Evolutionary conservation across 2,329 filamentous ascomycete genomes (phyloP).

Genomic region (Exserohilum rostratum): DNA sequence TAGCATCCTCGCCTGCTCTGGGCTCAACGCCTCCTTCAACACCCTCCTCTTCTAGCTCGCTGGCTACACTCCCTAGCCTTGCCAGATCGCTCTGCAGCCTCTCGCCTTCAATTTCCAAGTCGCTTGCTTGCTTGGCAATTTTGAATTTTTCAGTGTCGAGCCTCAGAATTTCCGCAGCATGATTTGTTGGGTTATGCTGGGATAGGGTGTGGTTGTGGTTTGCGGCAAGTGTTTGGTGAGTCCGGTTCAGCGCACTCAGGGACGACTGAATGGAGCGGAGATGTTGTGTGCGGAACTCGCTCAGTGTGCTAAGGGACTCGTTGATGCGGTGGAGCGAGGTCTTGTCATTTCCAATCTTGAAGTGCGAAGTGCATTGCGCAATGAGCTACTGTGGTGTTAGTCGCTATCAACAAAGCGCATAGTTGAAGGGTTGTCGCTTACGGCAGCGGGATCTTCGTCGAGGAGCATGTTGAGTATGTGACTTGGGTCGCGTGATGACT

Average conservation of each 20-base stretch:
- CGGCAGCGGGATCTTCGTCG: slow-evolving; percentile 87
- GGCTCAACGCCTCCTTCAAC: slow-evolving; percentile 72
- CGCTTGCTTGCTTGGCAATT: slow-evolving; percentile 86
- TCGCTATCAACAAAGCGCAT: slow-evolving; percentile 1
- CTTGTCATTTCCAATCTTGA: slow-evolving; percentile 92
- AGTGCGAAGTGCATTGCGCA: slow-evolving; percentile 88
- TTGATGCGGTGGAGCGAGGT: slow-evolving; percentile 80
- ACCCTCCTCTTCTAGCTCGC: slow-evolving; percentile 85
- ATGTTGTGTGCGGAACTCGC: slow-evolving; percentile 80
- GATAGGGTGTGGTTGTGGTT: slow-evolving; percentile 79
- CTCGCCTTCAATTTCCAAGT: slow-evolving; percentile 94
- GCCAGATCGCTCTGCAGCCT: slow-evolving; percentile 79
- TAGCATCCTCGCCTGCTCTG: slow-evolving; percentile 56
- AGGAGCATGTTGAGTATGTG: slow-evolving; percentile 74
- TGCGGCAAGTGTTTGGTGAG: slow-evolving; percentile 73
- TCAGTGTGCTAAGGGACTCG: slow-evolving; percentile 82
- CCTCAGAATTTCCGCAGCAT: slow-evolving; percentile 82
- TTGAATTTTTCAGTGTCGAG: slow-evolving; percentile 95
- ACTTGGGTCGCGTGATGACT: slow-evolving; percentile 9
- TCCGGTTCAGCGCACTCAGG: slow-evolving; percentile 69
- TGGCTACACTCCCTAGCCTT: slow-evolving; percentile 74
- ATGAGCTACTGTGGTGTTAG: slow-evolving; percentile 69
- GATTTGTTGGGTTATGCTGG: slow-evolving; percentile 76
- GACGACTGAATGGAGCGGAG: slow-evolving; percentile 52
- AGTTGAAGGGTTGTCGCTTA: slow-evolving; percentile 53